phyloP scores from a whole-genome alignment of 345 rosid species.

The Populus deltoides region DNA sequence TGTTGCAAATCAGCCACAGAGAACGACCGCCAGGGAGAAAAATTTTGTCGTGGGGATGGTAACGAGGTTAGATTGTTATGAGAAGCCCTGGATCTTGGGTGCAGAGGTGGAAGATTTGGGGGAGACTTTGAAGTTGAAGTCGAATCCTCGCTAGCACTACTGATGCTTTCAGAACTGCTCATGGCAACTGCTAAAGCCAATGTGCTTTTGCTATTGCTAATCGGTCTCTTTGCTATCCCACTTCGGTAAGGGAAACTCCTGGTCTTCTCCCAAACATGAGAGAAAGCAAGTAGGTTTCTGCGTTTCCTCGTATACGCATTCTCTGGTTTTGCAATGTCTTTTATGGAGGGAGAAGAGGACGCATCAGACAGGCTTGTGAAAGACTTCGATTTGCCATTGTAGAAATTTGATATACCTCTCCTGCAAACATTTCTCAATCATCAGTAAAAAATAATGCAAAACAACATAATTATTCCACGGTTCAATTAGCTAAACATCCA shows the following conservation, averaged over 20 bases:
- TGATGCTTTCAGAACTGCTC: conserved; percentile 57
- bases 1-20: conserved; percentile 61
- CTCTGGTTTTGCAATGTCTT: conserved; percentile 74
- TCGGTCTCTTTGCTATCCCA: conserved; percentile 59
- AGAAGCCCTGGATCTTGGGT: conserved; percentile 45
- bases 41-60: conserved; percentile 19
- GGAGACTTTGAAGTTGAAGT: conserved; percentile 51
- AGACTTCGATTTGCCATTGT: conserved; percentile 80
- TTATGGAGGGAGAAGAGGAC: conserved; percentile 44
- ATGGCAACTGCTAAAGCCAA: conserved; percentile 68
- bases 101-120: conserved; percentile 64
- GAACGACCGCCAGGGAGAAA: conserved; percentile 54
- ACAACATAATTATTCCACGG: neutral
- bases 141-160: conserved; percentile 54
- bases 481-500: neutral
- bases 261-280: conserved; percentile 61
- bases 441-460: neutral
- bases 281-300: conserved; percentile 55
- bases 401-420: conserved; percentile 77
- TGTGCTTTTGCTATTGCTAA: conserved; percentile 59
- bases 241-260: conserved; percentile 31
- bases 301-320: conserved; percentile 54
- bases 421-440: conserved; percentile 34
- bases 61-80: conserved; percentile 25
- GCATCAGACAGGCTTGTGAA: conserved; percentile 57